Evolutionary conservation across 2,329 filamentous ascomycete genomes (phyloP), one percentile per base, ranked within the genome.

Genomic region (Penicillium sp.): DNA sequence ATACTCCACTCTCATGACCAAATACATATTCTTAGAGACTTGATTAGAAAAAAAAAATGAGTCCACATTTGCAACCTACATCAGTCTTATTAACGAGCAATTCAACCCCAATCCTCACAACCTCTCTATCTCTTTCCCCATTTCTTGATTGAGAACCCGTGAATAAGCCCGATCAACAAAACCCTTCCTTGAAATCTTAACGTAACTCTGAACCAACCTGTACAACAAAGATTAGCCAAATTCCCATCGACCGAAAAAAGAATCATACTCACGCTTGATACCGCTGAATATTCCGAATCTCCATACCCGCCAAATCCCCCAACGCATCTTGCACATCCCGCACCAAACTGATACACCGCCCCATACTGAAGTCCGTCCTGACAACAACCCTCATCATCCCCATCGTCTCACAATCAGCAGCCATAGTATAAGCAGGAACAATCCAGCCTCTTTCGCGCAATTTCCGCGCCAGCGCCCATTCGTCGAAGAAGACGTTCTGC

Each of bases 351-450:
- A 96, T 90, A 69, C 91, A 95, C 37, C 91, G 82, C 61, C 82
- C 85, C 69, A 88, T 85, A 38, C 85, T 89, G 65, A 97, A 96
- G 75, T 97, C 92, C 73, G 96, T 92, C 45, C 92, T 84, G 8
- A 97, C 89, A 0, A 97, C 92, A 3, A 96, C 85, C 43, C 92
- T 86, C 78, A 97, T 85, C 83, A 97, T 88, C 81, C 95, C 96
- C 67, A 97, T 81, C 58, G 85, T 79, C 53, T 89, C 80, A 12
- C 89, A 90, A 69, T 95, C 83, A 12, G 91, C 91, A 0, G 92
- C 92, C 92, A 97, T 97, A 35, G 91, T 97, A 76, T 97, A 97
- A 0, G 92, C 92, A 0, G 92, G 92, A 0, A 97, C 89, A 22
- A 96, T 88, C 92, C 92, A 97, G 37, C 90, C 89, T 19, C 90